phyloP scores from a whole-genome alignment of 2,329 filamentous ascomycete genomes.

The Orbilia brochopaga region DNA sequence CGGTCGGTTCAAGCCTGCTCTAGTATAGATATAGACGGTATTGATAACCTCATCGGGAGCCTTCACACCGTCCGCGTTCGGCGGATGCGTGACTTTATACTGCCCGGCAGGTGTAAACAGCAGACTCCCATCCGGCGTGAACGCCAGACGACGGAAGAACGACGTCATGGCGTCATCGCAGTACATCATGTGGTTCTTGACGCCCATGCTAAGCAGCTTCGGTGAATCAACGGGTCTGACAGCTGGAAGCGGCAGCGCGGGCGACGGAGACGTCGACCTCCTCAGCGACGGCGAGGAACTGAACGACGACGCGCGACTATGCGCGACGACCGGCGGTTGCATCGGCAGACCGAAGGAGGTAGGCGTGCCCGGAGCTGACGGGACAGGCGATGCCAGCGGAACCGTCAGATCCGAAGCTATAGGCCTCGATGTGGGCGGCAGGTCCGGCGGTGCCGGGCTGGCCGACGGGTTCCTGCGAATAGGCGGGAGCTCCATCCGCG shows the following conservation, averaged over 20 bases:
- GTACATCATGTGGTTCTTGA: constrained; percentile 88
- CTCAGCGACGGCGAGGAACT: constrained; percentile 76
- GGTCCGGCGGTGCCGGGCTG: constrained; percentile 88
- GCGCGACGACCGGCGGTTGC: constrained; percentile 91
- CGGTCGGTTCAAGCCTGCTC: constrained; percentile 94
- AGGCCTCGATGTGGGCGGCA: constrained; percentile 69
- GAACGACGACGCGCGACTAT: constrained; percentile 94
- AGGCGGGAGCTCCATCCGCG: constrained; percentile 90
- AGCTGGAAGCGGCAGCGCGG: constrained; percentile 89
- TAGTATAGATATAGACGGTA: constrained; percentile 96
- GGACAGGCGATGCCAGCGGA: constrained; percentile 77
- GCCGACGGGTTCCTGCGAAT: constrained; percentile 81
- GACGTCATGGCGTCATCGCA: constrained; percentile 96
- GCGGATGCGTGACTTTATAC: constrained; percentile 79
- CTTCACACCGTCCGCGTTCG: constrained; percentile 72
- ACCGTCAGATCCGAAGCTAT: constrained; percentile 60
- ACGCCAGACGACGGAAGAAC: constrained; percentile 91
- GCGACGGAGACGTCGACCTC: constrained; percentile 88
- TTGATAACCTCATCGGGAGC: constrained; percentile 86
- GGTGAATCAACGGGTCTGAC: constrained; percentile 96
- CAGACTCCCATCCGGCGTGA: constrained; percentile 92
- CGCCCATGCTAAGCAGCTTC: constrained; percentile 71
- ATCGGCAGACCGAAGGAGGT: constrained; percentile 88
- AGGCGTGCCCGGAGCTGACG: constrained; percentile 91
- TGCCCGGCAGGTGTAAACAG: constrained; percentile 94